Evolutionary conservation across 768 basidiomycete species (phyloP).

Genomic region (Serendipita indica): DNA sequence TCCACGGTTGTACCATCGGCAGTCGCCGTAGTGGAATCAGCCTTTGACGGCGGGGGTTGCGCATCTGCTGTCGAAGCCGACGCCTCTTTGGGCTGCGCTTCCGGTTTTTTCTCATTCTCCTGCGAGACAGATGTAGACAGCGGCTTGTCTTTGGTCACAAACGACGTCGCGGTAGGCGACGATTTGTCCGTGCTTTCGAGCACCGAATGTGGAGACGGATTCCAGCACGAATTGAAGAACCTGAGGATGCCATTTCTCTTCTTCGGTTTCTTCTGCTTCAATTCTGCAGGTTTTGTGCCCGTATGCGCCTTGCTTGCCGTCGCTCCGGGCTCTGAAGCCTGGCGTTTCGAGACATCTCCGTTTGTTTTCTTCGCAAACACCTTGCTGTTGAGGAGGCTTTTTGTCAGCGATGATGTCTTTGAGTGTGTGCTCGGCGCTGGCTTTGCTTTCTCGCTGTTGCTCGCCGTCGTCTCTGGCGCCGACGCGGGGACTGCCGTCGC

Average conservation of each 20-base stretch:
- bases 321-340: neutral
- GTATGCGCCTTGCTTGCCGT: neutral
- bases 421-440: constrained; percentile 3
- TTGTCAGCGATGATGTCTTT: constrained; percentile 7
- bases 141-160: neutral
- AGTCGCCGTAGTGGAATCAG: neutral
- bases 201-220: neutral
- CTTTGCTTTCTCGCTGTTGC: neutral
- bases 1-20: neutral
- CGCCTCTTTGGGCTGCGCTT: neutral
- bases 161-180: neutral
- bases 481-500: neutral
- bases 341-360: constrained; percentile 3
- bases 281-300: neutral
- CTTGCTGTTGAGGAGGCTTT: neutral
- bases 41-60: constrained; percentile 1
- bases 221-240: constrained; percentile 8
- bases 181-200: neutral
- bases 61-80: constrained; percentile 3
- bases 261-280: constrained; percentile 7
- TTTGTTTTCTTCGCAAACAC: neutral
- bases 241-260: constrained; percentile 11
- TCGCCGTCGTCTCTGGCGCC: neutral
- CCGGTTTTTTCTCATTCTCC: neutral
- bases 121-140: neutral